Base-by-base conservation (phyloP, 331 rosid genomes). In the Quercus phellos region DNA sequence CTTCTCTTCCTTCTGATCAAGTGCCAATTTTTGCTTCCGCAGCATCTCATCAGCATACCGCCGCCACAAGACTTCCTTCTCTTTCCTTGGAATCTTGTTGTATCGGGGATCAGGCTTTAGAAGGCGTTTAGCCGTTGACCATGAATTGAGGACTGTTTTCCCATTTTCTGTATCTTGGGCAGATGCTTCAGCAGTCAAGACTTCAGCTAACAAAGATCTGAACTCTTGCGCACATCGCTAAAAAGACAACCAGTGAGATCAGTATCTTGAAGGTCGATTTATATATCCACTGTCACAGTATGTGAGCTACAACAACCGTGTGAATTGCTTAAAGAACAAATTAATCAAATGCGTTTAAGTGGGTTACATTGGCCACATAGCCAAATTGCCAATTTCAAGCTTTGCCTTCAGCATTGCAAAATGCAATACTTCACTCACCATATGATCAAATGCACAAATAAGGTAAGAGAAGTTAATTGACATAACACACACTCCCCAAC, bases 211-310 rank as follows among this genome's bases (percentile, higher is more conserved):
- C 43, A 94, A 85, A 66, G 83, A 79, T 86, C 89, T 88, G 80
- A 87, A 94, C 53, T 94, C 99, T 4, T 88, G 88, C 14, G 89
- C 89, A 82, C 97, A 90, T 43, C 98, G 93, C 99, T 94, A 64
- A 58, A 74, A 56, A 60, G 22, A 70, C 53, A 79, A 84, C 55
- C 80, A 84, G 43, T 77, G 17, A 26, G 42, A 51, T 68, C 68
- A 73, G 19, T 34, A n/a, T 7, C 4, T 66, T 66, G 13, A 34
- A 66, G 68, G 68, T 27, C 6, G 2, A 61, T 61, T 61, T 8
- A 11, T 61, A 26, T 18, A 4, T 61, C 35, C 38, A 11, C 35
- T 54, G n/a, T 24, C 14, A 12, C 35, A 12, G 19, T 27, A 27
- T 4, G 16, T 21, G 30, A 32, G 26, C 51, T 18, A 64, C 8